Conservation (phyloP, 2,329 filamentous ascomycete genomes). For the Colletotrichum sp. region DNA sequence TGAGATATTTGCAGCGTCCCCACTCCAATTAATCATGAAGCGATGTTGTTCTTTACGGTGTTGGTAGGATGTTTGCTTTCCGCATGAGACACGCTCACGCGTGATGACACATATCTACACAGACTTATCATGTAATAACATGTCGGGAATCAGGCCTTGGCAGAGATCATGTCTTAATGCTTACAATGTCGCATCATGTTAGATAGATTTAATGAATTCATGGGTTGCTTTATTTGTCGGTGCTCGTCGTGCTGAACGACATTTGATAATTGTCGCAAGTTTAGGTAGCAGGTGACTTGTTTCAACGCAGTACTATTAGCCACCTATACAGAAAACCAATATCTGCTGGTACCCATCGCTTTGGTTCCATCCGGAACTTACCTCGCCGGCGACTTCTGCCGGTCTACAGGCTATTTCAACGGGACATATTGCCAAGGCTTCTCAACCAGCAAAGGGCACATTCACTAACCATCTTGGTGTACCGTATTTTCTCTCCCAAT, state of each 20-base stretch:
- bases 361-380: not conserved
- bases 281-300: not conserved
- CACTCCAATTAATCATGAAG: not conserved
- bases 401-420: not conserved
- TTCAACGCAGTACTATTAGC: not conserved
- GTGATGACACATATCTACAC: not conserved
- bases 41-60: not conserved
- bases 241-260: not conserved
- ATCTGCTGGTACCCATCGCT: not conserved
- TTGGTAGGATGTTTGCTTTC: not conserved
- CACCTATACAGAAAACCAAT: not conserved
- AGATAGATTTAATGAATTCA: not conserved
- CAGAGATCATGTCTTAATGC: not conserved
- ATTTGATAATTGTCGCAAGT: not conserved
- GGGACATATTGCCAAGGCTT: not conserved
- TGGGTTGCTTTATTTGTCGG: not conserved
- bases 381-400: conserved; percentile 8
- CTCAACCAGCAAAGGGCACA: not conserved
- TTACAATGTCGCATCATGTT: not conserved
- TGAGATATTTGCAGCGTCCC: conserved; percentile 17
- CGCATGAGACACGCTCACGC: not conserved
- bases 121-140: not conserved
- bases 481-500: not conserved
- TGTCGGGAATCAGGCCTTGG: not conserved
- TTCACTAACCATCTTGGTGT: not conserved